Conservation (phyloP, 2,329 filamentous ascomycete species). For the Tolypocladium guangdongense region DNA sequence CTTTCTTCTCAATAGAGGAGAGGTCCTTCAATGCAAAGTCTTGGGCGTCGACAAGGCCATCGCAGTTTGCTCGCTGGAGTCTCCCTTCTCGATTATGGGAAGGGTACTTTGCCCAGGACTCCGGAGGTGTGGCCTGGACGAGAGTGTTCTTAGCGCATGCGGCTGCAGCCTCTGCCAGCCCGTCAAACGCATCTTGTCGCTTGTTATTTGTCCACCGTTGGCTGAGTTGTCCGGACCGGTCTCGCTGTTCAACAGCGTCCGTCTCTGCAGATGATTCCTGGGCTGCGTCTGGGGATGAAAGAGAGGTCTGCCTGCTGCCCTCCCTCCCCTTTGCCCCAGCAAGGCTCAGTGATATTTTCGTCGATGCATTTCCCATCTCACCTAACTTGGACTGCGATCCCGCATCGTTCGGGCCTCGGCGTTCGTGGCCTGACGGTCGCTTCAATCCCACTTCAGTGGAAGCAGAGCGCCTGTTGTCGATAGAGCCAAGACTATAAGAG, state of each 20-base stretch:
- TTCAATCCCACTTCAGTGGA: not conserved
- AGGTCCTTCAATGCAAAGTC: not conserved
- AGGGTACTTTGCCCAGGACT: slow-evolving; percentile 23
- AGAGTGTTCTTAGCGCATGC: not conserved
- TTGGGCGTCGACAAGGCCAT: not conserved
- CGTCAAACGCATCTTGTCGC: not conserved
- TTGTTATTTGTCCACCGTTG: not conserved
- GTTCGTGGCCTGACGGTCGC: not conserved
- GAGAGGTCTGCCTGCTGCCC: not conserved
- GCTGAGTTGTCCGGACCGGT: not conserved
- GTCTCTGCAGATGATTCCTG: not conserved
- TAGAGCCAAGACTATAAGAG: slow-evolving; percentile 3
- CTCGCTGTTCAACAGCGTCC: not conserved
- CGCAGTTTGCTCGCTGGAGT: slow-evolving; percentile 1
- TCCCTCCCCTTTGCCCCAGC: not conserved
- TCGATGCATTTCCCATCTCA: not conserved
- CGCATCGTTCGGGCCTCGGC: no score
- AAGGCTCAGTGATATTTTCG: not conserved
- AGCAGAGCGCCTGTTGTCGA: not conserved
- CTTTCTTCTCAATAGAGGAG: not conserved
- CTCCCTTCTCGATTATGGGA: slow-evolving; percentile 19
- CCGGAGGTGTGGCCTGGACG: slow-evolving; percentile 11
- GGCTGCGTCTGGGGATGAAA: not conserved
- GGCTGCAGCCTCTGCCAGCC: not conserved
- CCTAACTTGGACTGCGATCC: not conserved